Evolutionary conservation across 73 alveolate genomes (phyloP), one percentile per base, ranked within the genome.

Genomic region (Paramecium bursaria): DNA sequence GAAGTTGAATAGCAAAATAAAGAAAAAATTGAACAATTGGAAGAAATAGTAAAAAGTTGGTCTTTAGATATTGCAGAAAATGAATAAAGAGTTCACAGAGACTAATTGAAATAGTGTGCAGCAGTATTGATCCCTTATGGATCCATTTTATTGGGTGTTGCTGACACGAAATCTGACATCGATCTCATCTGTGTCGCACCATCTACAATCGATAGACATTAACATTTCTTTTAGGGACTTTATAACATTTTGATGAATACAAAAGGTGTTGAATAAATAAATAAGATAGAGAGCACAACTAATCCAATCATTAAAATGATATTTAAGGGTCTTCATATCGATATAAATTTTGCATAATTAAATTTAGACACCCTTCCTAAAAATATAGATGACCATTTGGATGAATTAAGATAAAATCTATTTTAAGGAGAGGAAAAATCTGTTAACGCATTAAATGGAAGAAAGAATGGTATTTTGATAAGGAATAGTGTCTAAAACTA

Each of bases 121-220:
- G 89, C 89, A 25, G 42, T 61, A 54, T 61, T 96, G 67, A 93
- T 96, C 52, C 90, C 98, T 3, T 94, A 94, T 79, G 99, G 99
- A 15, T 93, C 98, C 29, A 93, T 94, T 79, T 39, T 97, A 39
- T 86, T 96, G 6, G 99, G 99, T 15, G 96, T 96, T 3, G 97
- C 92, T 17, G 91, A 95, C 1, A 96, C 98, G 11, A 95, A 93
- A 15, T 95, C 97, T 48, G 99, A 96, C 88, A 92, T 96, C 11
- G 99, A 96, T 93, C 95, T 94, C 26, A 76, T 96, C 46, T 94
- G 98, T 75, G 95, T 96, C 29, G 98, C 97, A 14, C 99, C 99
- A 1, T 86, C 92, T 29, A 88, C 87, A 47, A 91, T 96, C 15
- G 97, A 92, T 75, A 93, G 99, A 73, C 87, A 57, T 23, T 88